Base-by-base conservation (phyloP, 2,329 filamentous ascomycete genomes). In the Arachnopeziza araneosa region DNA sequence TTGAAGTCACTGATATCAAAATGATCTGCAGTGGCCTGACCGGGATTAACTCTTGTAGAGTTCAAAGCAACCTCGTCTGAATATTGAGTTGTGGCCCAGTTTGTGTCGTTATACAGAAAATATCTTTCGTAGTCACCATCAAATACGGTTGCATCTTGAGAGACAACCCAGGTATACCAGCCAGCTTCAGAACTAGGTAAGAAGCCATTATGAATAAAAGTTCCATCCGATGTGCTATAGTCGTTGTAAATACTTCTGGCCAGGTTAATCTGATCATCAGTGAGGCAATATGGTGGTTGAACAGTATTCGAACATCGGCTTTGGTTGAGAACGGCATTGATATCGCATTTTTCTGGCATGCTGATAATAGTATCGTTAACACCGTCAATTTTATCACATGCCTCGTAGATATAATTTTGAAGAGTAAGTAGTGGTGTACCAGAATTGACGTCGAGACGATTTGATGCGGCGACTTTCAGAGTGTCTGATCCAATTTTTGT, bases 321-420 rank as follows among this genome's bases (percentile, higher is more conserved):
- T 53, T 24, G 59, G 57, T 22, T 52, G 7, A 55, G 75, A 76
- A 17, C 69, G 57, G 63, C 75, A 77, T 0, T 58, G 52, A 7
- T 71, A 57, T 7, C 73, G 74, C 54, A 75, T 71, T 58, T 76
- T 19, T 44, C 36, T 19, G 36, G 36, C 36, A 44, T 14, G 17
- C 36, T 73, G 23, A 77, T 65, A 9, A 76, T 63, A 1, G 70
- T 66, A 55, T 76, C 74, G 2, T 60, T 54, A 2, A 75, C 70
- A 7, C 74, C 74, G 63, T 77, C 75, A 7, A 74, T 60, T 1
- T 54, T 54, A 56, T 76, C 75, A 57, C 75, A 77, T 26, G 70
- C 67, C 1, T 68, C 63, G 1, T 77, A 60, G 7, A 74, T 71
- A 19, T 44, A 17, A 17, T 6, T 44, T 19, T 3, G 17, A 8